Evolutionary conservation across 768 basidiomycete species (phyloP).

Genomic region (Leccinum disarticulatum): DNA sequence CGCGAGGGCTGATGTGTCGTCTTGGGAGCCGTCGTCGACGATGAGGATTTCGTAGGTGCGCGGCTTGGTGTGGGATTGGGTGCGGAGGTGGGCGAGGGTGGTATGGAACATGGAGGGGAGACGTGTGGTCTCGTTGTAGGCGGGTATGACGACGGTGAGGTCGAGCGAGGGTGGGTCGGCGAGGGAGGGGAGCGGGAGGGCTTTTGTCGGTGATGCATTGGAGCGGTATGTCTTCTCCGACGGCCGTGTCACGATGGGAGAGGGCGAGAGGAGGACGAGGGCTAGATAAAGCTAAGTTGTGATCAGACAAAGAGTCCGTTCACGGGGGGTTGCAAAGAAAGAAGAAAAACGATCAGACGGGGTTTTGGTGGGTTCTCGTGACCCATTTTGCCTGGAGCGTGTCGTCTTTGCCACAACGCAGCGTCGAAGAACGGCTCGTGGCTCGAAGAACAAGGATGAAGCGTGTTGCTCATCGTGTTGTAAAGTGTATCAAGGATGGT

Average conservation of each 20-base stretch:
- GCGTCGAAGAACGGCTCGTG: conserved; percentile 48
- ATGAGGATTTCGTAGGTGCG: conserved; percentile 81
- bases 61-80: background rate
- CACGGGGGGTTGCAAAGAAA: too few relatives aligned
- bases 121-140: conserved; percentile 86
- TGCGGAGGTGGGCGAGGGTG: conserved; percentile 61
- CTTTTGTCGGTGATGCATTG: conserved; percentile 49
- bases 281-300: conserved; percentile 60
- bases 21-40: conserved; percentile 87
- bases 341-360: conserved; percentile 32
- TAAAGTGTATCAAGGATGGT: background rate
- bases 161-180: conserved; percentile 60
- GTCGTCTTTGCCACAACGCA: conserved; percentile 70
- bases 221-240: conserved; percentile 74
- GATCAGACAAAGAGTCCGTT: conserved; percentile 7
- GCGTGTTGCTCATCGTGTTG: conserved; percentile 54
- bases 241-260: conserved; percentile 56
- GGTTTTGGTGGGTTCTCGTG: conserved; percentile 37
- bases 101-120: conserved; percentile 82
- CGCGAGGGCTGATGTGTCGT: conserved; percentile 67
- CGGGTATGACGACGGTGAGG: conserved; percentile 83
- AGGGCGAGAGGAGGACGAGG: conserved; percentile 75
- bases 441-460: conserved; percentile 97
- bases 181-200: conserved; percentile 55
- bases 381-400: conserved; percentile 41